A percentile compares a stretch with the other conserved stretches of the same genome.
phyloP scores from a whole-genome alignment of 1,284 basidiomycete species.

The Puccinia coronata region DNA sequence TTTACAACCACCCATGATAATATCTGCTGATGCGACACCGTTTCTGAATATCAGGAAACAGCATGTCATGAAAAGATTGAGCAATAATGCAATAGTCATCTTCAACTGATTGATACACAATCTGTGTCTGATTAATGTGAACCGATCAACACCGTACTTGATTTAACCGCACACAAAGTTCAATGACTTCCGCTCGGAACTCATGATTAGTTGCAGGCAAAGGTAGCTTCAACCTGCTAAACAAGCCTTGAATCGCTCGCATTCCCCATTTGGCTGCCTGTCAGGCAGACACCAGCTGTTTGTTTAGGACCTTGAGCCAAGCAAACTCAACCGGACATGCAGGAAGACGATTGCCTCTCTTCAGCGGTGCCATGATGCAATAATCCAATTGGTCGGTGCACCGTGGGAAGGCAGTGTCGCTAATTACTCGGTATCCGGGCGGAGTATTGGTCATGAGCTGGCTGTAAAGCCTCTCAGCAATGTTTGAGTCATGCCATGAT shows the following conservation, averaged over 20 bases:
- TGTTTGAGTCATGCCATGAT: background rate
- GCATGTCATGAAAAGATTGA: background rate
- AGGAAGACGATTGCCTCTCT: background rate
- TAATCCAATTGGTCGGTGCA: background rate
- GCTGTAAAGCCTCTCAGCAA: background rate
- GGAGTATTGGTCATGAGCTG: background rate
- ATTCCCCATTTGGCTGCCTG: conserved; percentile 21
- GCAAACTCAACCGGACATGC: background rate
- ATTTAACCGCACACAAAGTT: background rate
- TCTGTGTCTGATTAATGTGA: conserved; percentile 1
- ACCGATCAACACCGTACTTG: background rate
- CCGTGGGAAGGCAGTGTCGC: background rate
- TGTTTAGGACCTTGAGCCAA: background rate
- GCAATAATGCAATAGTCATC: background rate
- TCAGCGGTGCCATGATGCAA: background rate
- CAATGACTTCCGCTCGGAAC: background rate
- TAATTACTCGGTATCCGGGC: background rate
- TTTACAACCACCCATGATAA: background rate
- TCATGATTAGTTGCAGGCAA: background rate
- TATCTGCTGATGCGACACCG: background rate
- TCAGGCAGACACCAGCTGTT: background rate
- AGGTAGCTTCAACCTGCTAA: background rate
- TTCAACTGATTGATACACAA: background rate
- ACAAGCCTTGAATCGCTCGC: background rate
- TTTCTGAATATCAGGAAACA: background rate